Conservation (phyloP, 306 rosid genomes). For the Astragalus membranaceus region DNA sequence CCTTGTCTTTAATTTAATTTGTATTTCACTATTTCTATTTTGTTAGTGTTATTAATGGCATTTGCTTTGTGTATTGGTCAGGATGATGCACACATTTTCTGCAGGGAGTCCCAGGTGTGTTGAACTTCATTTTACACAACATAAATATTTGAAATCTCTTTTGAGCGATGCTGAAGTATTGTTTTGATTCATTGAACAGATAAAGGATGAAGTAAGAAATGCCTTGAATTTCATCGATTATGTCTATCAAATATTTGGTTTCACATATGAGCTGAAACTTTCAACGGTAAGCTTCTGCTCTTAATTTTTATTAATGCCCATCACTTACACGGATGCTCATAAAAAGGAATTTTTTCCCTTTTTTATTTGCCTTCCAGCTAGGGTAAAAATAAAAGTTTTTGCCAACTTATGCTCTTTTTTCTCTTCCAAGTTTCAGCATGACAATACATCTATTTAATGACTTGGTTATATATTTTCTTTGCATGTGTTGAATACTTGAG, state of each 20-base stretch:
- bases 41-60: constrained; percentile 22
- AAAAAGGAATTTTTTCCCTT: not conserved
- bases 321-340: not conserved
- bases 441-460: not conserved
- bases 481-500: constrained; percentile 14
- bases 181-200: constrained; percentile 35
- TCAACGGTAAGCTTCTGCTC: constrained; percentile 60
- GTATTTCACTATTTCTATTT: not conserved
- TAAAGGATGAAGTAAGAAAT: constrained; percentile 81
- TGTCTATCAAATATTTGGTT: constrained; percentile 63
- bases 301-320: not conserved
- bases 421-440: not conserved
- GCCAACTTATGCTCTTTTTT: not conserved
- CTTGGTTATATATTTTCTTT: not conserved
- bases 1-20: constrained; percentile 14
- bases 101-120: constrained; percentile 87
- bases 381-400: not conserved
- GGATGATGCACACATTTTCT: constrained; percentile 98
- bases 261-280: constrained; percentile 86
- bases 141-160: not conserved
- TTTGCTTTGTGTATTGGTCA: constrained; percentile 34
- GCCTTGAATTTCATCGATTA: constrained; percentile 68
- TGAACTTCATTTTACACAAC: not conserved
- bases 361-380: not conserved
- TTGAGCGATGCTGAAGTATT: not conserved